These are phyloP conservation scores for Jatropha multifida DNA, from an alignment of 441 rosid species.

Conservation along the genomic window DNA sequence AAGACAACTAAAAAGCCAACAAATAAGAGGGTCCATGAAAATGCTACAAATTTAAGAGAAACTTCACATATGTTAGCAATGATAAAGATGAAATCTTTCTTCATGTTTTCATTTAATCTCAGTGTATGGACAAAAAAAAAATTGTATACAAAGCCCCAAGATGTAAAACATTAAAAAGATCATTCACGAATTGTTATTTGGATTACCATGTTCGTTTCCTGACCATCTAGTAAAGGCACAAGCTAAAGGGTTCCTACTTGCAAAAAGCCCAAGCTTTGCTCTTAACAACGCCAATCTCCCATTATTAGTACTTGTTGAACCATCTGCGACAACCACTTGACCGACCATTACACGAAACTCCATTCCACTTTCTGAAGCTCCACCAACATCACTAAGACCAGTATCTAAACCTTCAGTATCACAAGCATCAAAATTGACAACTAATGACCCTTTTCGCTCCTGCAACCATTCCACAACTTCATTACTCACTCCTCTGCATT, in stretches of 20 bases:
- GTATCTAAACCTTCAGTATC: slow-evolving; percentile 47
- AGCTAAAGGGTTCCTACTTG: slow-evolving; percentile 53
- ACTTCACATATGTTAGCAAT: too few species aligned
- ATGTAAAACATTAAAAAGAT: slow-evolving; percentile 18
- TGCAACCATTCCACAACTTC: slow-evolving; percentile 51
- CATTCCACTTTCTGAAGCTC: slow-evolving; percentile 44
- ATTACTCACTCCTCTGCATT: slow-evolving; percentile 63
- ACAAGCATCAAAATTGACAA: slow-evolving; percentile 52
- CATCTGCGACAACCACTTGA: slow-evolving; percentile 36
- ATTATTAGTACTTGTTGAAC: slow-evolving; percentile 32
- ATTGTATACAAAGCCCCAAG: neutral
- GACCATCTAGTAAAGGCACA: slow-evolving; percentile 67
- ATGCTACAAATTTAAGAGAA: neutral
- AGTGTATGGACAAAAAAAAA: neutral
- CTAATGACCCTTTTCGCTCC: slow-evolving; percentile 42
- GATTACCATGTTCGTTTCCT: slow-evolving; percentile 33
- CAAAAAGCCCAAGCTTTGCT: slow-evolving; percentile 60
- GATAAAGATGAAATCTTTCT: neutral
- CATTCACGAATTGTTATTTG: slow-evolving; percentile 40
- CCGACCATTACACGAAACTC: slow-evolving; percentile 33
- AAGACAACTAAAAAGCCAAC: neutral
- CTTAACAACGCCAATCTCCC: slow-evolving; percentile 55
- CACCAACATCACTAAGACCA: slow-evolving; percentile 42
- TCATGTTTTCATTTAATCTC: slow-evolving; percentile 6
- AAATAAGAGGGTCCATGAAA: neutral